Base-by-base conservation (phyloP, 805 yeast genomes). In the Teunomyces panamensis region DNA sequence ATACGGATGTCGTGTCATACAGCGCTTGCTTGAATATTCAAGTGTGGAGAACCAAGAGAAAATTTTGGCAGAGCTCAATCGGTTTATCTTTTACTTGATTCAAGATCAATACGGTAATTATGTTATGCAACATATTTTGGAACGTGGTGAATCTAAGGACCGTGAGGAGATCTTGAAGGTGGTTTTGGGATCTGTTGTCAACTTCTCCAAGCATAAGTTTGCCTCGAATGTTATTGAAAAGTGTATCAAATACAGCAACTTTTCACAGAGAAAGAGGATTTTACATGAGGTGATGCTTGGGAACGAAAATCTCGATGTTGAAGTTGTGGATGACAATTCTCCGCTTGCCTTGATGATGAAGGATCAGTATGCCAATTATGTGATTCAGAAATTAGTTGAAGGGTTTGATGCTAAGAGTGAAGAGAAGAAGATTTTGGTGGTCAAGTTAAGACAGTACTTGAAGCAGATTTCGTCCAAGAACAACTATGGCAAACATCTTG, bases 21-120 rank as follows among this genome's bases (percentile, higher is more conserved):
- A 94, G 71, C 77, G 99, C 53, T 75, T 92, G 56, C 74, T 94
- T 52, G 98, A 94, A 67, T 85, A 80, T 67, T 87, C 95, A 2
- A 73, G 77, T 20, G 66, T 65, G 7, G 78, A 73, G 5, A 91
- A 89, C 57, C 91, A 87, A 64, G 69, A 74, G 24, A 74, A 72
- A 45, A 84, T 94, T 46, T 68, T 94, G 58, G 72, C 69, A 24
- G 96, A 89, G 62, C 74, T 94, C 58, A 84, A 84, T 56, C 79
- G 82, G 44, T 86, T 80, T 59, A 79, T 89, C 20, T 85, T 79
- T 53, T 83, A 80, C 59, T 75, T 94, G 59, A 87, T 91, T 49
- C 96, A 89, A 63, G 98, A 94, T 64, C 98, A 94, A 71, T 94
- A 89, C 65, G 99, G 99, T 50, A 94, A 94, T 71, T 94, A 94